Evolutionary conservation across 2,329 filamentous ascomycete species (phyloP).

Genomic region (Tolypocladium pustulatum): DNA sequence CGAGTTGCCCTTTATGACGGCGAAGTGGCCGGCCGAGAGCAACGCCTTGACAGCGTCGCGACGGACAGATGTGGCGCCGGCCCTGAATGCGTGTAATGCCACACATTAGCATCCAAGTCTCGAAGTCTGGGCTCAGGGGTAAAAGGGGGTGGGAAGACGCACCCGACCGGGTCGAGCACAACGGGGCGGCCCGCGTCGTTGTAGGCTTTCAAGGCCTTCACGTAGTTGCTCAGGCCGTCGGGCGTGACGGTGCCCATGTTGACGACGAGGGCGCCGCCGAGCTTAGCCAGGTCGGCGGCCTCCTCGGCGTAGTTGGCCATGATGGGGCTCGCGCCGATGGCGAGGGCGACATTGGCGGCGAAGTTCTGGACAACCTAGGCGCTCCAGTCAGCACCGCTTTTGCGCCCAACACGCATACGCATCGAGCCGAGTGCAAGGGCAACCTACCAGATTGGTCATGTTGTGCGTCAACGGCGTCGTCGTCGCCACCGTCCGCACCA

Average conservation of each 20-base stretch:
- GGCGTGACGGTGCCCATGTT: slow-evolving; percentile 92
- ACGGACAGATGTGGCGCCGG: slow-evolving; percentile 69
- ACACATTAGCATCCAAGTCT: neutral
- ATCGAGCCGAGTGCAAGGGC: neutral
- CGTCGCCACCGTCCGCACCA: slow-evolving; percentile 51
- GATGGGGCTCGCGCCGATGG: slow-evolving; percentile 79
- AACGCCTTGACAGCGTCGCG: slow-evolving; percentile 61
- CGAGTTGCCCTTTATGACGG: slow-evolving; percentile 91
- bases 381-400: neutral
- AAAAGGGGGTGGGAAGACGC: slow-evolving; percentile 13
- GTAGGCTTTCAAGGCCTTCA: slow-evolving; percentile 68
- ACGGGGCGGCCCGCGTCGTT: slow-evolving; percentile 67
- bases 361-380: slow-evolving; percentile 78
- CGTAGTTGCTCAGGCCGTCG: slow-evolving; percentile 61
- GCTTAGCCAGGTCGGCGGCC: slow-evolving; percentile 65
- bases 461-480: slow-evolving; percentile 76
- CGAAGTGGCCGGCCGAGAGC: slow-evolving; percentile 64
- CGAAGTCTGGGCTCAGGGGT: neutral
- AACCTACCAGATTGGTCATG: slow-evolving; percentile 76
- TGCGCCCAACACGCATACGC: neutral
- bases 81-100: slow-evolving; percentile 26
- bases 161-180: slow-evolving; percentile 82
- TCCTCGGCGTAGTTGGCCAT: slow-evolving; percentile 86
- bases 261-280: slow-evolving; percentile 72
- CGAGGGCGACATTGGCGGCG: slow-evolving; percentile 79